Evolutionary conservation across 768 basidiomycete genomes (phyloP), one percentile per base, ranked within the genome.

Genomic region (Amanita muscaria): DNA sequence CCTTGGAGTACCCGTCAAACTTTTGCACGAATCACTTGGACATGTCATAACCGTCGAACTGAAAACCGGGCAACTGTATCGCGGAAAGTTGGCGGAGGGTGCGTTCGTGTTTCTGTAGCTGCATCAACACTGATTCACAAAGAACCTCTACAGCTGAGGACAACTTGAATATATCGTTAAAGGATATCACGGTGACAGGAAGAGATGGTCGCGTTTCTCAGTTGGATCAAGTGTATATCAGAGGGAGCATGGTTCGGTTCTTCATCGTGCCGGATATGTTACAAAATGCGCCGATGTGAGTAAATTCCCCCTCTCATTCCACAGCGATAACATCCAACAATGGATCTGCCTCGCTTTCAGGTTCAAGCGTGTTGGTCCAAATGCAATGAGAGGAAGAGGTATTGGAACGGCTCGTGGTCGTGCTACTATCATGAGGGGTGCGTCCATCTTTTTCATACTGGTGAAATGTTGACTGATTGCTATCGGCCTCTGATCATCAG

Each of bases 231-330:
- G 94, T 97, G 24, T 99, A 99, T 66, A 99, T 99, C 55, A 76
- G 96, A 55, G 96, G 96, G 47, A 93, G 91, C 62, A 96, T 97
- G 88, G 73, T 97, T 53, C 77, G 96, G 52, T 98, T 96, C 73
- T 94, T 98, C 69, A 97, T 98, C 63, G 96, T 99, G 16, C 96
- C 96, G 44, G 96, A 98, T 65, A 97, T 99, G 88, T 71, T 99
- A 54, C 88, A 97, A 61, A 98, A 98, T 62, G 96, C 96, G 11
- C 96, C 96, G 15, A 99, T 99, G 96, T 93, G 59, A 62, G 88
- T 70, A 18, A 34, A 24, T 22, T 32, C 23, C 27, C 12, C 37
- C 33, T 47, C n/a, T n/a, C n/a, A n/a, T n/a, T n/a, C n/a, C n/a
- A n/a, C n/a, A n/a, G n/a, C n/a, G n/a, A n/a, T n/a, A n/a, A n/a